phyloP scores from a whole-genome alignment of 352 stramenopile species.

The Stramenopiles sp. region DNA sequence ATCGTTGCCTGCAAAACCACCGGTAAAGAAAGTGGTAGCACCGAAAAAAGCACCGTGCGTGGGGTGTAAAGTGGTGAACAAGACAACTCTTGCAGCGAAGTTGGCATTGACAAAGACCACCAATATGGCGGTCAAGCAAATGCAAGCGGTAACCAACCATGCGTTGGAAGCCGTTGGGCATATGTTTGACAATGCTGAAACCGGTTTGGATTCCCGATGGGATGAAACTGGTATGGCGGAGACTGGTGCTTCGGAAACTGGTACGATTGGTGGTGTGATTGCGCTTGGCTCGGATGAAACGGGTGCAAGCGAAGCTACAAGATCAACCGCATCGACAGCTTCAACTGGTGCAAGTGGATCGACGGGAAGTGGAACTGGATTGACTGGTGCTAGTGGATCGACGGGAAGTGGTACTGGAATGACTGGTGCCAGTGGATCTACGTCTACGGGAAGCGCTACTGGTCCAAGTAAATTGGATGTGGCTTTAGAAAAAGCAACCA shows the following conservation, averaged over 20 bases:
- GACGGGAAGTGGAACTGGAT: not conserved
- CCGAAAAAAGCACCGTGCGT: constrained; percentile 6
- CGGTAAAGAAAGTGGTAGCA: not conserved
- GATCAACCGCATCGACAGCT: constrained; percentile 4
- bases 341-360: not conserved
- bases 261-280: not conserved
- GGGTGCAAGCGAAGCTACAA: not conserved
- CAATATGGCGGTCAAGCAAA: constrained; percentile 2
- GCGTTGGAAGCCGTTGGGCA: not conserved
- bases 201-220: not conserved
- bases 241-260: not conserved
- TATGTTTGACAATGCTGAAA: not conserved
- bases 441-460: not conserved
- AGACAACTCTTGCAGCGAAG: not conserved
- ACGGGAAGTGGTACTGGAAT: not conserved
- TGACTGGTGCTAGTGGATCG: not conserved
- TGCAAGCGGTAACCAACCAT: not conserved
- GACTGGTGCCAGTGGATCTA: not conserved
- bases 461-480: not conserved
- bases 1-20: not conserved
- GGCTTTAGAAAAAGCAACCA: not conserved
- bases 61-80: not conserved
- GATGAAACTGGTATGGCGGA: not conserved
- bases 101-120: constrained; percentile 1
- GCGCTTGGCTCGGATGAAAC: constrained; percentile 1